Conservation (phyloP, 192 early-diverging fungal species). For the Blastocladiella britannica region DNA sequence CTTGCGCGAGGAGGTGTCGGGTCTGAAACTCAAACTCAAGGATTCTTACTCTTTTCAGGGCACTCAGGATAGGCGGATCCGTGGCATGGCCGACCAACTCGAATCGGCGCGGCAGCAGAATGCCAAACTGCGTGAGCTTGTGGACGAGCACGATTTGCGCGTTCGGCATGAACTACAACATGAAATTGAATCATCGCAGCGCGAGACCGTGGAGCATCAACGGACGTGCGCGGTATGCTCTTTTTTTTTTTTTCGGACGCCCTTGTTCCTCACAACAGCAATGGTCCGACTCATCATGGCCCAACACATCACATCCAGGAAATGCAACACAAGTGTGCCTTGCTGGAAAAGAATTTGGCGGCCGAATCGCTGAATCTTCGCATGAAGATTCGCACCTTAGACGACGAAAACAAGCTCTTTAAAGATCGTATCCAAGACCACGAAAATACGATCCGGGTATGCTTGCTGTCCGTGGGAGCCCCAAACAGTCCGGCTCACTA, state of each 20-base stretch:
- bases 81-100: constrained; percentile 22
- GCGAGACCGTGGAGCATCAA: too few relatives aligned
- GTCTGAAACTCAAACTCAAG: constrained; percentile 30
- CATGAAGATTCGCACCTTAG: constrained; percentile 17
- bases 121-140: neutral
- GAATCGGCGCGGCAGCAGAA: neutral
- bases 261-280: too few relatives aligned
- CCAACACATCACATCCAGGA: constrained; percentile 14
- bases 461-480: too few relatives aligned
- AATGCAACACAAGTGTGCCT: constrained; percentile 12
- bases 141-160: constrained; percentile 6
- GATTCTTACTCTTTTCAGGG: constrained; percentile 18
- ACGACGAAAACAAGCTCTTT: constrained; percentile 17
- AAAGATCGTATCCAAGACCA: constrained; percentile 14
- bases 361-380: constrained; percentile 24
- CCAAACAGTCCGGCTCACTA: too few relatives aligned
- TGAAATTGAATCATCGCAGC: too few relatives aligned
- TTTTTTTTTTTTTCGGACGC: too few relatives aligned
- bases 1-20: constrained; percentile 21
- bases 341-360: constrained; percentile 25
- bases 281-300: too few relatives aligned
- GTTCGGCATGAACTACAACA: neutral
- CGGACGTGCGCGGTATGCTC: too few relatives aligned
- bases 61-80: constrained; percentile 18
- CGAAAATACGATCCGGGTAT: constrained; percentile 19